Evolutionary conservation across 352 stramenopile species (phyloP).

Genomic region (Plasmopara muralis): DNA sequence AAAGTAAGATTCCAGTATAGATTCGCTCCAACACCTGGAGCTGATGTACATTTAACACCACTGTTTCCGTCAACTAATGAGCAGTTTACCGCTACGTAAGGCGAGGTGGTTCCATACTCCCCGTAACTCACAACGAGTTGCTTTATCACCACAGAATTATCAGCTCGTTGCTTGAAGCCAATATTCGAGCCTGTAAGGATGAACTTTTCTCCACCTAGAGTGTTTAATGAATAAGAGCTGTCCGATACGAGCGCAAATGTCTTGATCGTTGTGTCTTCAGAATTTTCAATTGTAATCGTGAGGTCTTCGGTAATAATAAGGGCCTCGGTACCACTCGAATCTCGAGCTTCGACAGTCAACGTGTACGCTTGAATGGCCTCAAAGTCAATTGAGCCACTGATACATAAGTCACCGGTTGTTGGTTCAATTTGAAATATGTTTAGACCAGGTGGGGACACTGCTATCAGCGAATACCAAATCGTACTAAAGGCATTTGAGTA

Average conservation of each 20-base stretch:
- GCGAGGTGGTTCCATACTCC: conserved; percentile 27
- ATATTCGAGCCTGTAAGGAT: conserved; percentile 43
- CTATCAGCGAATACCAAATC: conserved; percentile 30
- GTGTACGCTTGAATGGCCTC: conserved; percentile 40
- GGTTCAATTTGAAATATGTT: conserved; percentile 28
- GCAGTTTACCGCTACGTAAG: conserved; percentile 36
- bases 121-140: conserved; percentile 39
- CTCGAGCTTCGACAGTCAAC: conserved; percentile 28
- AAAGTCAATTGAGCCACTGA: conserved; percentile 35
- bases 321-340: conserved; percentile 22
- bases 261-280: conserved; percentile 20
- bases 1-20: conserved; percentile 50
- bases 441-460: conserved; percentile 26
- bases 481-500: conserved; percentile 21
- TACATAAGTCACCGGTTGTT: conserved; percentile 23
- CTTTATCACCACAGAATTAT: conserved; percentile 29
- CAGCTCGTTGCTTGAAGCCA: conserved; percentile 45
- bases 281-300: conserved; percentile 13
- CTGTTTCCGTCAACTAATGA: conserved; percentile 39
- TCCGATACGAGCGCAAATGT: conserved; percentile 5
- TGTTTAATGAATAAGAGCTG: conserved; percentile 17
- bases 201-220: conserved; percentile 31
- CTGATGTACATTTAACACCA: conserved; percentile 34
- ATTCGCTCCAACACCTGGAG: conserved; percentile 29
- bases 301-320: conserved; percentile 11